Percentiles rank a stretch among this genome's conserved stretches.
phyloP scores from a whole-genome alignment of 768 basidiomycete genomes.

The Trametes maxima region DNA sequence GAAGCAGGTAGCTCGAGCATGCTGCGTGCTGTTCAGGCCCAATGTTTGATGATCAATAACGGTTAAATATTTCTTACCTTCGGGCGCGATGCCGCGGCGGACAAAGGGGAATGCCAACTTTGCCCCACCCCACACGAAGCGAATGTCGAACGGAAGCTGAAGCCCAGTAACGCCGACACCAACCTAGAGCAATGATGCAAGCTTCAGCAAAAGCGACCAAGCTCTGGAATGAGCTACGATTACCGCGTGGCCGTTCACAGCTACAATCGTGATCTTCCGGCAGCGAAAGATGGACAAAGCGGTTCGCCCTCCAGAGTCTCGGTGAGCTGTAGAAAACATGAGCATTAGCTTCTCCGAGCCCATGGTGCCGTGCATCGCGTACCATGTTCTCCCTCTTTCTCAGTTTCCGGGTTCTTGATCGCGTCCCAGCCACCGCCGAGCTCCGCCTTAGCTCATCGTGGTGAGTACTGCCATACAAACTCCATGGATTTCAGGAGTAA shows the following conservation, averaged over 20 bases:
- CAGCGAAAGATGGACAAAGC: slow-evolving; percentile 52
- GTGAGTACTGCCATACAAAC: not conserved
- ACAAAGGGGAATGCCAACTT: slow-evolving; percentile 53
- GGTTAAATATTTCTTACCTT: slow-evolving; percentile 39
- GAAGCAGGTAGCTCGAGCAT: slow-evolving; percentile 52
- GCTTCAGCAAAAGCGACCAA: not conserved
- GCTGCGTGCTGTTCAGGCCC: slow-evolving; percentile 25
- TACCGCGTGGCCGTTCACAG: slow-evolving; percentile 54
- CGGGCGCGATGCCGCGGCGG: slow-evolving; percentile 49
- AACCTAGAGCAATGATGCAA: slow-evolving; percentile 32
- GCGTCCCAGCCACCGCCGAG: slow-evolving; percentile 49
- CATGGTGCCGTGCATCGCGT: slow-evolving; percentile 4
- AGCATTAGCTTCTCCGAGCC: no score
- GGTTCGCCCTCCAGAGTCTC: slow-evolving; percentile 51
- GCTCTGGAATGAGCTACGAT: slow-evolving; percentile 4
- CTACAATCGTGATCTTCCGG: slow-evolving; percentile 55
- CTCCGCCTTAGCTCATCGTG: slow-evolving; percentile 44
- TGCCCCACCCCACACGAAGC: slow-evolving; percentile 54
- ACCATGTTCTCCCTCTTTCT: slow-evolving; percentile 53
- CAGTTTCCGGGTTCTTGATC: slow-evolving; percentile 40
- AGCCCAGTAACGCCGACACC: slow-evolving; percentile 53
- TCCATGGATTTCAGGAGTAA: not conserved
- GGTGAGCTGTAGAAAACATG: slow-evolving; percentile 38
- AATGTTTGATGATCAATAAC: not conserved
- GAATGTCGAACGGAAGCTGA: slow-evolving; percentile 55